Evolutionary conservation across 116 monocot species (phyloP).

Genomic region (Trichopus zeylanicus): DNA sequence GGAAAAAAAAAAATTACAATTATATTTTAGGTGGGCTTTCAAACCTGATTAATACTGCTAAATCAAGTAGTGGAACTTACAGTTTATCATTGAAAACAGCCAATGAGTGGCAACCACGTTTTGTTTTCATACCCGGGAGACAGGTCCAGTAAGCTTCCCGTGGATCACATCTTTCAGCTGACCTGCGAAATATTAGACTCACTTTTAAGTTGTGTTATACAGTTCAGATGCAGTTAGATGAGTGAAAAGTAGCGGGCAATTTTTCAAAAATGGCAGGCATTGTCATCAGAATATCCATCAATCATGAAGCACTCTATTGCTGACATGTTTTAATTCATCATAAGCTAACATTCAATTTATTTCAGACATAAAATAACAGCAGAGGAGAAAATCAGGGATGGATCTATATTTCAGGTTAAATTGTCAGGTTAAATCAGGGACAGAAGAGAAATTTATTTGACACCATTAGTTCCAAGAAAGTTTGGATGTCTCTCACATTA

Average conservation of each 20-base stretch:
- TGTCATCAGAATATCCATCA: not conserved
- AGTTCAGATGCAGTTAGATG: not conserved
- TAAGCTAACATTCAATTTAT: too few species aligned
- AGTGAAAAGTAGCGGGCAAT: not conserved
- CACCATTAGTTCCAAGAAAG: too few species aligned
- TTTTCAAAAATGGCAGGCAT: not conserved
- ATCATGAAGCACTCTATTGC: not conserved
- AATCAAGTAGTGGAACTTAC: slow-evolving; percentile 25
- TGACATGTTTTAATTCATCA: too few species aligned
- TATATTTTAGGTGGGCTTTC: too few species aligned
- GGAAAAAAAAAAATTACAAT: too few species aligned
- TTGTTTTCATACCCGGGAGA: slow-evolving; percentile 46
- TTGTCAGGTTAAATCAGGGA: too few species aligned
- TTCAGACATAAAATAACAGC: too few species aligned
- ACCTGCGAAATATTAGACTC: slow-evolving; percentile 20
- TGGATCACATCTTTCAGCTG: slow-evolving; percentile 74
- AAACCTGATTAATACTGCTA: not conserved
- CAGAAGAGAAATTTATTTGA: too few species aligned
- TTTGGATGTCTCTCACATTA: too few species aligned
- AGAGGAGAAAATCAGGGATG: too few species aligned
- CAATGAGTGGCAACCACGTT: slow-evolving; percentile 53
- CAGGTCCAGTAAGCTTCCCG: slow-evolving; percentile 52
- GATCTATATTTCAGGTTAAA: too few species aligned
- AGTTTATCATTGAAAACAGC: slow-evolving; percentile 53
- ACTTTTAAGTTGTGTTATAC: not conserved